These are phyloP conservation scores for Talaromyces proteolyticus DNA, from an alignment of 495 filamentous ascomycete species.

Conservation along the genomic window DNA sequence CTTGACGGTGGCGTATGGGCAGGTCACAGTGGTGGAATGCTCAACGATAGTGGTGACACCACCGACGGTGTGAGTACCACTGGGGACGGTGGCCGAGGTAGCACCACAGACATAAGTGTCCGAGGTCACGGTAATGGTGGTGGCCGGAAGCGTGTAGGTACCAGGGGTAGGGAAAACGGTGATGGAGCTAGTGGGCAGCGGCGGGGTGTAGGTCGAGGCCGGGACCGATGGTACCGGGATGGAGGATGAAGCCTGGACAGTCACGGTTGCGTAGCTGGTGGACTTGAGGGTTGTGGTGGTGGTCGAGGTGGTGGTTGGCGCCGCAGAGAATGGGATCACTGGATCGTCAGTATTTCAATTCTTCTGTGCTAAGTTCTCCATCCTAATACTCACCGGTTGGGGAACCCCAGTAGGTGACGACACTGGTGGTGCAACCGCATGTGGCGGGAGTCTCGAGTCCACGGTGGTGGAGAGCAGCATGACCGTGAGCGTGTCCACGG, in stretches of 20 bases:
- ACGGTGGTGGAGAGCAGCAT: conserved; percentile 54
- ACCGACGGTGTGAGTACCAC: conserved; percentile 66
- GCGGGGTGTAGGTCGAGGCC: conserved; percentile 23
- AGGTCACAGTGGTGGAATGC: conserved; percentile 64
- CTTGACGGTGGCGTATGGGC: conserved; percentile 68
- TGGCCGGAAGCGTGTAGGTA: conserved; percentile 74
- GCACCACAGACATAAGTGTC: conserved; percentile 63
- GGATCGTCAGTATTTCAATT: not conserved
- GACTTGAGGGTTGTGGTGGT: conserved; percentile 29
- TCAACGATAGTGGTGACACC: conserved; percentile 72
- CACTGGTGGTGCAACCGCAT: conserved; percentile 67
- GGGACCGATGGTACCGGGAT: conserved; percentile 21
- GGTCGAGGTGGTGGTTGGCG: conserved; percentile 20
- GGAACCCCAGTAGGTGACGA: conserved; percentile 52
- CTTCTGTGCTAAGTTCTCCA: too few relatives aligned
- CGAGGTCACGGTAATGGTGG: conserved; percentile 61
- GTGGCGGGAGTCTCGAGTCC: conserved; percentile 30
- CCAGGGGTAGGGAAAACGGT: conserved; percentile 67
- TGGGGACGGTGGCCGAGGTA: conserved; percentile 53
- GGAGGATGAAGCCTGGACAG: conserved; percentile 20
- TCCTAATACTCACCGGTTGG: conserved; percentile 46
- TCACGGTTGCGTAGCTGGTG: conserved; percentile 35
- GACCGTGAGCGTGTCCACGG: conserved; percentile 53
- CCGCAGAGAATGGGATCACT: conserved; percentile 24
- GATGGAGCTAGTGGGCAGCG: conserved; percentile 57